These are phyloP conservation scores for Aspergillus nanangensis DNA, from an alignment of 495 filamentous ascomycete species.

Conservation along the genomic window DNA sequence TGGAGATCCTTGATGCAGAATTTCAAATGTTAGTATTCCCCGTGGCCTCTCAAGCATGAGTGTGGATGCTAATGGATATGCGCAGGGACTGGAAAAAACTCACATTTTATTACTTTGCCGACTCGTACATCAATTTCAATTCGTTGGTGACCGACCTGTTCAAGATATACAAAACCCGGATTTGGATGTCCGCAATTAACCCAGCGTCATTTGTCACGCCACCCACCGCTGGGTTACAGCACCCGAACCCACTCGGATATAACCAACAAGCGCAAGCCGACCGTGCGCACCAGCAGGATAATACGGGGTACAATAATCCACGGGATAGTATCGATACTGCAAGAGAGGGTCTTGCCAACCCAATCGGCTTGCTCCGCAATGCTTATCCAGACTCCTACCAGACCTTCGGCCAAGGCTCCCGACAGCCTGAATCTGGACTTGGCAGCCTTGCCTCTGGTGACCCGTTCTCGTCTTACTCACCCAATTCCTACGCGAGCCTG, in stretches of 20 bases:
- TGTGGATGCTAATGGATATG: constrained; percentile 1
- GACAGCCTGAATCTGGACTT: constrained; percentile 22
- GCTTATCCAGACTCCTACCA: constrained; percentile 37
- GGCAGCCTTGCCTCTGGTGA: constrained; percentile 25
- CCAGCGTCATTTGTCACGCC: constrained; percentile 91
- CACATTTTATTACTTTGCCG: constrained; percentile 98
- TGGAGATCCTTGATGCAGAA: constrained; percentile 99
- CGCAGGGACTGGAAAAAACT: constrained; percentile 96
- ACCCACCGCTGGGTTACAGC: constrained; percentile 63
- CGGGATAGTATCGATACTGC: constrained; percentile 27
- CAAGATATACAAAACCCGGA: constrained; percentile 97
- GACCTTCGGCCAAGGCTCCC: constrained; percentile 26
- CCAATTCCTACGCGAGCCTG: constrained; percentile 25
- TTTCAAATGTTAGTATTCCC: constrained; percentile 81
- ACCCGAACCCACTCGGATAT: constrained; percentile 32
- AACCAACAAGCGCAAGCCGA: constrained; percentile 28
- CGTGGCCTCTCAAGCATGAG: no score
- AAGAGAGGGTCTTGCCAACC: constrained; percentile 28
- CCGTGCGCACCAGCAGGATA: constrained; percentile 32
- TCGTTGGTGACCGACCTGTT: constrained; percentile 94
- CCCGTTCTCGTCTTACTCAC: constrained; percentile 31
- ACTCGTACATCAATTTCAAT: constrained; percentile 98
- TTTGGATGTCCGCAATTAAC: constrained; percentile 99
- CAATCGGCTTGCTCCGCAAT: constrained; percentile 29
- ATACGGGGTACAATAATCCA: constrained; percentile 20